Percentiles rank a stretch among this genome's conserved stretches.
phyloP scores from a whole-genome alignment of 2,329 filamentous ascomycete genomes.

The Penicillium verrucosum region DNA sequence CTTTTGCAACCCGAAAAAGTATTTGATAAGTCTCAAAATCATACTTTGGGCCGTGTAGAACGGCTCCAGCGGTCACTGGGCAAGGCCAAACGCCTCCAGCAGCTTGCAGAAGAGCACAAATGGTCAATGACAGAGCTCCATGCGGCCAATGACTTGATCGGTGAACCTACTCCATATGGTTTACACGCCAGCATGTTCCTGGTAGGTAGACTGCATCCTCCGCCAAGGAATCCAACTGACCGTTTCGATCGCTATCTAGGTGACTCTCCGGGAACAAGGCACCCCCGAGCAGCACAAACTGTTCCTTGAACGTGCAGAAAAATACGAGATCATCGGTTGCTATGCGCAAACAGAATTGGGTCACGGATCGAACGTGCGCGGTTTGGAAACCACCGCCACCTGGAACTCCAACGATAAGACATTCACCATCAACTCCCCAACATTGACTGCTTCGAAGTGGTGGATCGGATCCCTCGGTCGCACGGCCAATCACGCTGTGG shows the following conservation, averaged over 20 bases:
- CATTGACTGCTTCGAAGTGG: constrained; percentile 75
- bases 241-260: constrained; percentile 37
- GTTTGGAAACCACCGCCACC: constrained; percentile 68
- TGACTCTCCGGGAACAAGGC: constrained; percentile 68
- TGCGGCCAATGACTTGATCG: constrained; percentile 65
- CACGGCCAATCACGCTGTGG: constrained; percentile 72
- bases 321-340: constrained; percentile 71
- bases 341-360: constrained; percentile 80
- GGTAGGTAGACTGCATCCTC: constrained; percentile 38
- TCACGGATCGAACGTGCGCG: constrained; percentile 73
- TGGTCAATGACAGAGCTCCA: constrained; percentile 65
- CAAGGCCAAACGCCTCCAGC: constrained; percentile 66
- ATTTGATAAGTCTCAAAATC: constrained; percentile 76
- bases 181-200: constrained; percentile 70
- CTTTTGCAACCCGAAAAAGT: constrained; percentile 66
- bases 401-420: constrained; percentile 72
- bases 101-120: constrained; percentile 62
- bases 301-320: constrained; percentile 66
- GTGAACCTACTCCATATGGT: constrained; percentile 70
- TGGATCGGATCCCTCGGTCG: constrained; percentile 78
- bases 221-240: constrained; percentile 9
- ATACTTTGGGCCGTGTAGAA: constrained; percentile 67
- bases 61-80: constrained; percentile 67
- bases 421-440: constrained; percentile 70
- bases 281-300: constrained; percentile 70